Evolutionary conservation across 1,139 yeast species (phyloP), one percentile per base, ranked within the genome.

Genomic region (Sugiyamaella castrensis): DNA sequence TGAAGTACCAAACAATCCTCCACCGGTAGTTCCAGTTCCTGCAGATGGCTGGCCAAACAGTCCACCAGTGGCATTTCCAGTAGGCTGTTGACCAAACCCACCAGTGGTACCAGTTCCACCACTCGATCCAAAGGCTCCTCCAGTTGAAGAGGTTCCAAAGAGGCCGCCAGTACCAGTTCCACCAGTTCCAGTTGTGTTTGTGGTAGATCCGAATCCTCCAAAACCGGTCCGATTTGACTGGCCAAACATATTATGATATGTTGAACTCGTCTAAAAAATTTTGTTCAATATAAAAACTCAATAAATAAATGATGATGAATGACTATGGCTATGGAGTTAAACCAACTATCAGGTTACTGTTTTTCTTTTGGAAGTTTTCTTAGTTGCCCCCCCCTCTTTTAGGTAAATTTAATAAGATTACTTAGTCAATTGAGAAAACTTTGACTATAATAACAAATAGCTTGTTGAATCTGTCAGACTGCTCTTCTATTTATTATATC

Each of bases 1-100:
- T 13, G 51, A 26, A 43, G 55, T 57, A 34, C 72, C 74, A 59
- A 71, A 71, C 40, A 66, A 53, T 1, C 74, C 74, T 5, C 63
- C 60, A 9, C 67, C 62, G 8, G 61, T 50, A 50, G 55, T 57
- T 29, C 52, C 43, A 49, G 55, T 57, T 29, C 53, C 43, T 12
- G 48, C 24, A n/a, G 46, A 36, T n/a, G 43, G 40, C 41, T 39
- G 43, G 11, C 50, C 48, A n/a, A 48, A 51, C 33, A 43, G 46
- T 12, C 38, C 49, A 33, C 19, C 52, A 24, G 28, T 35, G 12
- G 44, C 40, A 34, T 34, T 34, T 8, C 37, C 16, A n/a, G 37
- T n/a, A 4, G 13, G 11, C 5, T n/a, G 34, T n/a, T n/a, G 16
- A 34, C 37, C 37, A 34, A 34, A 34, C 4, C 42, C 34, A 12